phyloP scores from a whole-genome alignment of 345 rosid genomes.

The Dovyalis caffra region DNA sequence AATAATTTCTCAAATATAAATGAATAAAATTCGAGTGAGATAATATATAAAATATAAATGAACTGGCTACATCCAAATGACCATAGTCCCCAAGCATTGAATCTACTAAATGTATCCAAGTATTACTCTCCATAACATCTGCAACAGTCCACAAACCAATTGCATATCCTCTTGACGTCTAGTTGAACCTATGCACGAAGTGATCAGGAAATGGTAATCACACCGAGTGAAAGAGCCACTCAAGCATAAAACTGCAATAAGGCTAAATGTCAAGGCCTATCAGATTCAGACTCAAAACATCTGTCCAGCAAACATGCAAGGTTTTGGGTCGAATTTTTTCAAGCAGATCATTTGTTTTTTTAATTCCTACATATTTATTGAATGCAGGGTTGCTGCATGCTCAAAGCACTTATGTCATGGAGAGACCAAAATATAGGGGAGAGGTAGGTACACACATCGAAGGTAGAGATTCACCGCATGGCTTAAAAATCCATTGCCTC shows the following conservation, averaged over 20 bases:
- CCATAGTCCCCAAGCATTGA: neutral
- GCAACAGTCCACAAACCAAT: constrained; percentile 1
- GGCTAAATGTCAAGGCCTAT: neutral
- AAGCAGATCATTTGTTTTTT: neutral
- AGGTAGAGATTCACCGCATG: constrained; percentile 94
- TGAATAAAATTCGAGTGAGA: neutral
- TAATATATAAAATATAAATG: neutral
- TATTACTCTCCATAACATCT: neutral
- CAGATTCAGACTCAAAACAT: neutral
- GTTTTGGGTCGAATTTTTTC: neutral
- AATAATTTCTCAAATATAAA: neutral
- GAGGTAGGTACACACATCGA: constrained; percentile 58
- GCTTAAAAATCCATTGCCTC: constrained; percentile 78
- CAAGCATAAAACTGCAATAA: neutral
- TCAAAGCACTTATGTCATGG: neutral
- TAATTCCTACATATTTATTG: neutral
- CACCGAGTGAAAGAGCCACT: neutral
- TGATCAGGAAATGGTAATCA: neutral
- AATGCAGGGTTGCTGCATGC: neutral
- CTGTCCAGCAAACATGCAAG: neutral
- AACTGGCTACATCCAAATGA: neutral
- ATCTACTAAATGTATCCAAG: neutral
- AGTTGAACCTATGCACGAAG: neutral
- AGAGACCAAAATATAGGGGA: constrained; percentile 8
- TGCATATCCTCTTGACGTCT: neutral